These are phyloP conservation scores for Venturia pyrina DNA, from an alignment of 2,329 filamentous ascomycete genomes.

Conservation along the genomic window DNA sequence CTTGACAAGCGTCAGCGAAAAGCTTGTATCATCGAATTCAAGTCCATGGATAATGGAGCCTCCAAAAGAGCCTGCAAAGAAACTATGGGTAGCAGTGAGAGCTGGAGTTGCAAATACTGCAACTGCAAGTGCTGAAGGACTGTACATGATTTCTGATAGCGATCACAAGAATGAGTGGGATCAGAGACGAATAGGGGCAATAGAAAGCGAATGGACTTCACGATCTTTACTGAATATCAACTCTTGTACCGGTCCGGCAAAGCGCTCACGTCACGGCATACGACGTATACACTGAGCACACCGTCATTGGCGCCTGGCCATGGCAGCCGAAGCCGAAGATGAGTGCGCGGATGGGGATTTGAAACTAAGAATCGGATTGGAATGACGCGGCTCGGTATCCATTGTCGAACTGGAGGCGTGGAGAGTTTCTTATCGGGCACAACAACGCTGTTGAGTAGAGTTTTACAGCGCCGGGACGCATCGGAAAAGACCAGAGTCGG, in stretches of 20 bases:
- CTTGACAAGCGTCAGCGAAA: slow-evolving; percentile 9
- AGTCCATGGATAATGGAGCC: slow-evolving; percentile 10
- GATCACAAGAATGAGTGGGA: background rate
- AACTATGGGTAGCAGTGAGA: slow-evolving; percentile 11
- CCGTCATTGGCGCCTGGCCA: background rate
- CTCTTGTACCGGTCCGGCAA: background rate
- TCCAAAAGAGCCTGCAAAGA: slow-evolving; percentile 12
- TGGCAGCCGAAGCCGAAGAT: background rate
- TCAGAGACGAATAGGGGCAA: background rate
- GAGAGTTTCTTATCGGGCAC: background rate
- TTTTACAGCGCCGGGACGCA: too few species aligned
- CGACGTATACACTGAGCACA: too few species aligned
- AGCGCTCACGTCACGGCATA: too few species aligned
- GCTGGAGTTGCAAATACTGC: slow-evolving; percentile 5
- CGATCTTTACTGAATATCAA: background rate
- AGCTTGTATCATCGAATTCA: slow-evolving; percentile 12
- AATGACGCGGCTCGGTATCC: background rate
- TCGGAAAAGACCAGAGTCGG: too few species aligned
- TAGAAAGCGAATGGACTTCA: background rate
- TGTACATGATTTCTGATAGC: background rate
- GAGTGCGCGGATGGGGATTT: background rate
- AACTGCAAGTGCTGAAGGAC: background rate
- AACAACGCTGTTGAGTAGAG: background rate
- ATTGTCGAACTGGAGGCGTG: background rate
- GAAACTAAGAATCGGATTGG: background rate